Evolutionary conservation across 331 rosid species (phyloP), one percentile per base, ranked within the genome.

Genomic region (Acacia concinna): DNA sequence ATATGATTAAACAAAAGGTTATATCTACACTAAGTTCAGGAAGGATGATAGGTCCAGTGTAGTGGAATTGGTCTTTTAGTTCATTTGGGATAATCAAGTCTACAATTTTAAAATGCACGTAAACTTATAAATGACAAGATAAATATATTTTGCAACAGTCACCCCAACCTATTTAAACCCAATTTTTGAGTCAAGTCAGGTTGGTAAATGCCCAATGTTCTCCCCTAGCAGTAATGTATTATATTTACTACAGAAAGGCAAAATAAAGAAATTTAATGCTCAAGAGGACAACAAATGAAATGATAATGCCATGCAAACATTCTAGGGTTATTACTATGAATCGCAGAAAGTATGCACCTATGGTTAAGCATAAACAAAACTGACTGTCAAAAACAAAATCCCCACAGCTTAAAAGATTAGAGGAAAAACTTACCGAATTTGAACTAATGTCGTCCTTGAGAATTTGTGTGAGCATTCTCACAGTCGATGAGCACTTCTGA

Each of bases 391-490:
- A 70, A 75, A 78, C 73, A 81, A 13, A 65, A 31, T 81, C 38
- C 70, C 30, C 8, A 21, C 51, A 18, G 46, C 68, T 47, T 68
- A 70, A 57, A 57, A 78, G 15, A 71, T 3, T 1, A 51, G 35
- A 74, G 37, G 65, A 35, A 46, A 59, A 46, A 76, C 77, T 80
- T 83, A 96, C 99, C 7, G 99, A 91, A 81, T 93, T 93, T 67
- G 93, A 84, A 86, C 87, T 89, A 85, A 88, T 83, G 87, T 90
- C 97, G 71, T 87, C 93, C 84, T 85, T 91, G 74, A 96, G 98
- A 69, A 96, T 96, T 90, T 89, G 88, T 3, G 98, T 91, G 47
- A 96, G 99, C 99, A 96, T 93, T 80, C 82, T 82, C 57, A 96
- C 99, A 6, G 99, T 96, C 65, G 97, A 86, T 68, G 95, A 89